Base-by-base conservation (phyloP, 805 yeast genomes). In the Wickerhamiella domercqiae region DNA sequence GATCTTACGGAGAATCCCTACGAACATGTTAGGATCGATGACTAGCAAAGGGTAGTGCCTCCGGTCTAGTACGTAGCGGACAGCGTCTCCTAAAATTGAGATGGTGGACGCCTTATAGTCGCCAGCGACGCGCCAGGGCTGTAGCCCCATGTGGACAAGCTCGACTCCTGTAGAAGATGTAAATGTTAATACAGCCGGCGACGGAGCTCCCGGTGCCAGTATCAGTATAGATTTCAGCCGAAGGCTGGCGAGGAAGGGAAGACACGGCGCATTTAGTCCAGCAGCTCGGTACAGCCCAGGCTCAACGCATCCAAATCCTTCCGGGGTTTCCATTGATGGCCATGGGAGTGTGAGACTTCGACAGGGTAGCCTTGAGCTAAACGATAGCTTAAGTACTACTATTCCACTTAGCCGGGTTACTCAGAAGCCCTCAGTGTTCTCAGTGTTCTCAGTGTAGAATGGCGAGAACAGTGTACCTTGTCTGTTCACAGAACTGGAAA, bases 261-360 rank as follows among this genome's bases (percentile, higher is more conserved):
- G 66, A 26, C 36, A 17, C 21, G 17, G 29, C 3, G 40, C 40
- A n/a, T 28, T 26, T 3, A 29, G 14, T 54, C 80, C 77, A 3
- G 90, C 69, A 50, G 95, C 81, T 38, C 96, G 67, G 59, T 80
- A 78, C 1, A 87, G 62, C 0, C 93, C 93, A 19, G 77, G 75
- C 57, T 90, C 96, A 3, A 86, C 95, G 21, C 83, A 65, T 0
- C 94, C 94, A 61, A 80, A 90, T 53, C 80, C 81, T 35, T 83
- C 87, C 1, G 98, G 97, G n/a, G 40, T 32, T 33, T 49, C 49
- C 47, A 43, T 45, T 13, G n/a, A n/a, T n/a, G n/a, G n/a, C n/a
- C n/a, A n/a, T n/a, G n/a, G n/a, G n/a, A n/a, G n/a, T n/a, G n/a
- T n/a, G n/a, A n/a, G n/a, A n/a, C n/a, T n/a, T 13, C 26, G 26